phyloP scores from a whole-genome alignment of 208 protist genomes.

The Angomonas deanei region DNA sequence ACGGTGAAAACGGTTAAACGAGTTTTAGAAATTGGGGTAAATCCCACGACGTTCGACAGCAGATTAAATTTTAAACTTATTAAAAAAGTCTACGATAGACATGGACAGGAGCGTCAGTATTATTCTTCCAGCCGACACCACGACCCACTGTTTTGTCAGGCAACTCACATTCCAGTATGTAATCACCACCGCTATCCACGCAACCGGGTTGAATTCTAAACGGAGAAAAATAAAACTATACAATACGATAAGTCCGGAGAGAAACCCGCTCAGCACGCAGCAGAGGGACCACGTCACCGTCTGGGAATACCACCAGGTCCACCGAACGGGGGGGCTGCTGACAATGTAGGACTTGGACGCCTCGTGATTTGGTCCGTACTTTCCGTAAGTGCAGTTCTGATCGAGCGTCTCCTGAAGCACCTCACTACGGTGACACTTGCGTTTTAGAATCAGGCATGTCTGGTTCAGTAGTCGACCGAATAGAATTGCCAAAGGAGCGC shows the following conservation, averaged over 20 bases:
- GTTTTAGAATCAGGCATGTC: conserved; percentile 4
- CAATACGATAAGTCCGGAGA: conserved; percentile 24
- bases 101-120: conserved; percentile 24
- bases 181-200: conserved; percentile 33
- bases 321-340: conserved; percentile 14
- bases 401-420: conserved; percentile 15
- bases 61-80: conserved; percentile 16
- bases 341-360: conserved; percentile 13
- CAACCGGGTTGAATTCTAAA: conserved; percentile 24
- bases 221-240: conserved; percentile 18
- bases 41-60: neutral
- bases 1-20: neutral
- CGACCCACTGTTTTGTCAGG: conserved; percentile 36
- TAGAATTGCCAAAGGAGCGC: conserved; percentile 23
- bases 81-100: conserved; percentile 33
- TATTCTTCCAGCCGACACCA: conserved; percentile 20
- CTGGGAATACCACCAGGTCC: conserved; percentile 38
- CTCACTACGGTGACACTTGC: neutral
- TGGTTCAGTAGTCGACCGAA: conserved; percentile 23
- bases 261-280: conserved; percentile 23
- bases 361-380: conserved; percentile 30
- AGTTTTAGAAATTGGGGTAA: neutral
- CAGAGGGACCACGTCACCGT: conserved; percentile 33
- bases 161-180: conserved; percentile 37
- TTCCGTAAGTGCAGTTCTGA: conserved; percentile 28